Evolutionary conservation across 768 basidiomycete genomes (phyloP).

Genomic region (Serpula lacrymans): DNA sequence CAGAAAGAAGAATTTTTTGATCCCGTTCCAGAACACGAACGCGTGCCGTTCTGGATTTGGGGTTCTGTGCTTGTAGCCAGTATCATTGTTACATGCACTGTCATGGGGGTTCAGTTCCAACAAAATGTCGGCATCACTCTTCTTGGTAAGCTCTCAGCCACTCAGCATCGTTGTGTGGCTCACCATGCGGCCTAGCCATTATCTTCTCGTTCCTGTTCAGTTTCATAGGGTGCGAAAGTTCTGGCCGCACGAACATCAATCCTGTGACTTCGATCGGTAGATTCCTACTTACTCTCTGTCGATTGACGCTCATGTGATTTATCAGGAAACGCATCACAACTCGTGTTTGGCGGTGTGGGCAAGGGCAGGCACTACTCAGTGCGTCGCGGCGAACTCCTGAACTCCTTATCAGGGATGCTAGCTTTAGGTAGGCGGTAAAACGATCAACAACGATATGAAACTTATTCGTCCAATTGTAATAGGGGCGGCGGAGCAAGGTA

Average conservation of each 20-base stretch:
- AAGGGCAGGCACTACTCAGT: slow-evolving; percentile 38
- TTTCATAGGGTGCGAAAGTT: slow-evolving; percentile 62
- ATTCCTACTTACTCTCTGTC: background rate
- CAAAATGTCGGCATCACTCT: slow-evolving; percentile 43
- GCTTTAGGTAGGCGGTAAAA: slow-evolving; percentile 11
- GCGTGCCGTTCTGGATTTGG: slow-evolving; percentile 57
- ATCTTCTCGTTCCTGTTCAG: slow-evolving; percentile 63
- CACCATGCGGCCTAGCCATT: slow-evolving; percentile 31
- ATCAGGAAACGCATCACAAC: slow-evolving; percentile 47
- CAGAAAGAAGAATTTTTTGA: slow-evolving; percentile 42
- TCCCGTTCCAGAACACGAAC: slow-evolving; percentile 50
- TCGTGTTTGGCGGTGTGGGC: slow-evolving; percentile 60
- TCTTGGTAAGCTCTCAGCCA: slow-evolving; percentile 10
- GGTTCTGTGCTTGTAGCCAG: slow-evolving; percentile 43
- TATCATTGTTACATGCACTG: slow-evolving; percentile 47
- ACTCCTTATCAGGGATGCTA: slow-evolving; percentile 24
- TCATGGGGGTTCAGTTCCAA: slow-evolving; percentile 51
- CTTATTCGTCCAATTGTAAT: background rate
- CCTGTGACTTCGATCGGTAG: slow-evolving; percentile 54
- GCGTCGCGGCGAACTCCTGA: slow-evolving; percentile 14
- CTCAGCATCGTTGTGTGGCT: slow-evolving; percentile 2
- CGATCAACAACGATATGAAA: background rate
- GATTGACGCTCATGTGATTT: background rate
- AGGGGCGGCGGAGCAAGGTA: slow-evolving; percentile 23
- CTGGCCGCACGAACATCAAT: slow-evolving; percentile 60